A percentile compares a stretch with the other conserved stretches of the same genome.
These are phyloP conservation scores for Porcisia deanei DNA, from an alignment of 208 protist species.

Conservation along the genomic window DNA sequence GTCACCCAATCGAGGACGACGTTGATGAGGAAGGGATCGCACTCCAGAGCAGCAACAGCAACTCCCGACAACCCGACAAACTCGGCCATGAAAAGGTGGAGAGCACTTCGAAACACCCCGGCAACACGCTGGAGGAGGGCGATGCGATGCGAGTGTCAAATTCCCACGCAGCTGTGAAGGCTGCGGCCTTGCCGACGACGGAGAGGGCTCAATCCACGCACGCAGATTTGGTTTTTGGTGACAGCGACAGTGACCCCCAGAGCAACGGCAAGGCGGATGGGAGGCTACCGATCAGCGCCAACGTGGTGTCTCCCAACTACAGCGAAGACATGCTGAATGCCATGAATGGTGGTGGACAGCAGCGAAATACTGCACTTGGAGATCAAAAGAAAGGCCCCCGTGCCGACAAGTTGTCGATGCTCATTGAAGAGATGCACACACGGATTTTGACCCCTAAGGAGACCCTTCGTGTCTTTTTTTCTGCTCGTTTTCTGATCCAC, in stretches of 20 bases:
- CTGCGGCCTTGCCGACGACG: conserved; percentile 1
- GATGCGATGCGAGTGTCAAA: neutral
- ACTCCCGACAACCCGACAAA: neutral
- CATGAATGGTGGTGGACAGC: neutral
- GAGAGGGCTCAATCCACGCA: neutral
- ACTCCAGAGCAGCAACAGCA: neutral
- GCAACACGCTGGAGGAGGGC: neutral
- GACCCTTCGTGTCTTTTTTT: conserved; percentile 51
- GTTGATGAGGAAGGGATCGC: conserved; percentile 12
- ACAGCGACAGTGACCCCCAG: neutral
- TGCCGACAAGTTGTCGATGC: conserved; percentile 11
- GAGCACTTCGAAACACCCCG: neutral
- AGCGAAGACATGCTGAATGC: neutral
- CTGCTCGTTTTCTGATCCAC: conserved; percentile 59
- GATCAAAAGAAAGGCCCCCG: neutral
- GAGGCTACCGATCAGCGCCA: neutral
- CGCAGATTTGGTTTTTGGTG: neutral
- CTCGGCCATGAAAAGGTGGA: neutral
- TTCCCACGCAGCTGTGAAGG: neutral
- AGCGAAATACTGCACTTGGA: neutral
- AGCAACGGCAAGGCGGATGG: neutral
- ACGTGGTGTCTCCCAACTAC: neutral
- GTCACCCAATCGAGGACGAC: conserved; percentile 38
- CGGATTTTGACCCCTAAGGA: conserved; percentile 48
- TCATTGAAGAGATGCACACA: conserved; percentile 52